phyloP scores from a whole-genome alignment of 352 stramenopile genomes.

The Pythium phragmitis region DNA sequence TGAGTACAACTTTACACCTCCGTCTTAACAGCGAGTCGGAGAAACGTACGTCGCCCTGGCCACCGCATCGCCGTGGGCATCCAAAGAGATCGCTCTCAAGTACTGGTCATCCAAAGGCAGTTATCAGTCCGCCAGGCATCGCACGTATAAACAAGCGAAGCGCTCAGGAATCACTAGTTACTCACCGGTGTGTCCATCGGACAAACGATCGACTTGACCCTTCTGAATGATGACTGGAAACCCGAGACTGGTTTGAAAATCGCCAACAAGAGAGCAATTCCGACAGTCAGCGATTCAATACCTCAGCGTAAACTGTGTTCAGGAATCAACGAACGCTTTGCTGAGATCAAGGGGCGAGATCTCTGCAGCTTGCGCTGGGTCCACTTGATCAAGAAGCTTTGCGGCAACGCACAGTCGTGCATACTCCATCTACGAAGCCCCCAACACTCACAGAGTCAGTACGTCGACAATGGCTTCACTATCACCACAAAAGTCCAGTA shows the following conservation, averaged over 20 bases:
- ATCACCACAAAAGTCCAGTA: conserved; percentile 6
- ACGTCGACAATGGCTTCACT: not conserved
- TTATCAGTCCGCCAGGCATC: not conserved
- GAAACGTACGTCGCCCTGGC: conserved; percentile 86
- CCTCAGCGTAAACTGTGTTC: not conserved
- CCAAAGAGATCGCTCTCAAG: conserved; percentile 65
- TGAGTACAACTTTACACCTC: not conserved
- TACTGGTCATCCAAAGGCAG: conserved; percentile 25
- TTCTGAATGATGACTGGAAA: conserved; percentile 87
- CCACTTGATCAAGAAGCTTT: conserved; percentile 39
- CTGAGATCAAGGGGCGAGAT: conserved; percentile 55
- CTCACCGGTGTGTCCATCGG: conserved; percentile 68
- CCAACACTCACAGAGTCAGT: too few relatives aligned
- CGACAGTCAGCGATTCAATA: not conserved
- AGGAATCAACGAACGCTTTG: conserved; percentile 42
- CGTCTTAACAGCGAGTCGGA: not conserved
- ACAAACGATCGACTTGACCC: conserved; percentile 72
- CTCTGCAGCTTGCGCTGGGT: conserved; percentile 46
- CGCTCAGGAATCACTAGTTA: not conserved
- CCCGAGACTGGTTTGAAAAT: conserved; percentile 46
- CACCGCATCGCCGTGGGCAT: conserved; percentile 86
- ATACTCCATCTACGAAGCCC: conserved; percentile 76
- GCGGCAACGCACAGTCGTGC: conserved; percentile 61
- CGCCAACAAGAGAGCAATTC: not conserved
- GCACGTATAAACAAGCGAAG: not conserved